Evolutionary conservation across 495 filamentous ascomycete genomes (phyloP), one percentile per base, ranked within the genome.

Genomic region (Aspergillus asperescens): DNA sequence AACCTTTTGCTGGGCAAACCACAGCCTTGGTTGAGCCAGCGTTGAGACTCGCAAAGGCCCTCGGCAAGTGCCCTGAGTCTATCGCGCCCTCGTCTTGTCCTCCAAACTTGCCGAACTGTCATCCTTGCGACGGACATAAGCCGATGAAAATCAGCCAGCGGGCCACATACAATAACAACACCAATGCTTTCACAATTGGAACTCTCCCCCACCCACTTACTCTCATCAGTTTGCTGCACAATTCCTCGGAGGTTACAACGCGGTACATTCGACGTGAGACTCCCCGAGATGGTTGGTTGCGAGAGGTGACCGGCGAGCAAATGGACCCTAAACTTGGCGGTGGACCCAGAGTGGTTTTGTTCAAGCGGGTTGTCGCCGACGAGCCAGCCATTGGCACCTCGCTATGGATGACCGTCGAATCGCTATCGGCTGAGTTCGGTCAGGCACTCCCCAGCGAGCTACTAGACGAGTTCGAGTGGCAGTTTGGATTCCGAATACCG

Each of bases 201-300:
- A 86, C 82, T 7, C 82, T 97, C 5, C 92, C 93, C 0, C 93
- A 98, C 59, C 93, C 93, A 0, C 95, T 88, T 69, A 95, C 91
- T 8, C 70, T 89, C 8, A 74, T 82, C 40, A 78, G 80, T 15
- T 72, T 98, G 4, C 72, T 78, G 23, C 69, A 68, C 29, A 62
- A 62, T 24, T 76, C 74, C 4, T 73, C 79, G 1, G 71, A 79
- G 3, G 66, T 89, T 24, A 80, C 82, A 43, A 72, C 82, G 1
- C 69, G 77, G 9, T 89, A 83, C 66, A 79, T 97, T 44, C 85
- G 91, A 35, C 82, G 87, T 24, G 74, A 86, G 13, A 86, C 86
- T 2, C 62, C 72, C n/a, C 87, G 92, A 7, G 88, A 98, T 66
- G 66, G 77, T 9, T 98, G 93, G 93, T 64, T 96, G 35, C 66